These are phyloP conservation scores for Saccharomyces uvarum DNA, from an alignment of 1,139 yeast species.

Conservation along the genomic window DNA sequence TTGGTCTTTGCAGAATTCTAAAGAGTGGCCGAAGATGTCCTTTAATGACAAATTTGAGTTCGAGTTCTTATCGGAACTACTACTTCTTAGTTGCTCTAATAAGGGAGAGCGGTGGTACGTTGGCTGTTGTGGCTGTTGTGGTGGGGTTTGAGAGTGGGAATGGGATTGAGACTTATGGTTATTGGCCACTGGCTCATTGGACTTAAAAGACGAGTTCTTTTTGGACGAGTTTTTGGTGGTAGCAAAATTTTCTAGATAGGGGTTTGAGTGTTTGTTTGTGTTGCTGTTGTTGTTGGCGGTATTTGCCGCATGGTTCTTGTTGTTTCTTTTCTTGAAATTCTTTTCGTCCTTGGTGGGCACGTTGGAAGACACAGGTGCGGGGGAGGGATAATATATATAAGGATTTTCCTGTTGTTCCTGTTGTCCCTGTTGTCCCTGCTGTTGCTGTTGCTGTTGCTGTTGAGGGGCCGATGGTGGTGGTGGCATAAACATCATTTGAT, in stretches of 20 bases:
- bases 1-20: constrained; percentile 92
- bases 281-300: constrained; percentile 1
- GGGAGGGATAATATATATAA: constrained; percentile 2
- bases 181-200: background rate
- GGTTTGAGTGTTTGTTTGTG: constrained; percentile 2
- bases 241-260: constrained; percentile 5
- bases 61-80: constrained; percentile 38
- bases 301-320: constrained; percentile 3
- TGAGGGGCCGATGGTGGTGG: constrained; percentile 6
- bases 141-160: constrained; percentile 8
- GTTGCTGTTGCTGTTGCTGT: constrained; percentile 1
- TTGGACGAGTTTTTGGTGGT: background rate
- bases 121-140: constrained; percentile 12
- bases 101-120: constrained; percentile 64
- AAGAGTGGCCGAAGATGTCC: constrained; percentile 79
- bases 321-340: background rate
- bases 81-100: constrained; percentile 74
- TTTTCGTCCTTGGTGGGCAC: constrained; percentile 3
- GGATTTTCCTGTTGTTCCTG: constrained; percentile 1
- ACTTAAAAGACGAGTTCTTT: background rate
- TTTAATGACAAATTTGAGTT: constrained; percentile 56
- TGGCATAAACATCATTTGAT: constrained; percentile 3
- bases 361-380: constrained; percentile 3
- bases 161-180: background rate
- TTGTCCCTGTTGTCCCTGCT: constrained; percentile 1